Percentiles rank a stretch among this genome's conserved stretches.
These are phyloP conservation scores for Blastocystis sp. DNA, from an alignment of 352 stramenopile species.

Conservation along the genomic window DNA sequence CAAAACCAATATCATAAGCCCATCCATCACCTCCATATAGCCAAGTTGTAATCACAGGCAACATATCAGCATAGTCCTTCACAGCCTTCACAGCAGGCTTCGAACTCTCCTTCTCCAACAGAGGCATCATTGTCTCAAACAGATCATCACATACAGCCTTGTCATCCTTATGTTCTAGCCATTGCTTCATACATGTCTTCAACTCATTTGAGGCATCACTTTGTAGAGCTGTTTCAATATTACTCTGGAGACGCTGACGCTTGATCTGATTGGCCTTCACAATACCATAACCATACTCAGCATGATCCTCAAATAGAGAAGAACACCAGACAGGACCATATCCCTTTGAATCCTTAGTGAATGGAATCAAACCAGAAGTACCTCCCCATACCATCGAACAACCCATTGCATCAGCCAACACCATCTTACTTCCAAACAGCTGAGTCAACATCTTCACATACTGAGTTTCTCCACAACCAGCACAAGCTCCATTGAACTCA, in stretches of 20 bases:
- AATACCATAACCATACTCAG: no score
- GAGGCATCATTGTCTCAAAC: slow-evolving; percentile 66
- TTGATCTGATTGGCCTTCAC: slow-evolving; percentile 68
- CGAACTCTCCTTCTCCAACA: slow-evolving; percentile 59
- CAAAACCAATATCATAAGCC: slow-evolving; percentile 72
- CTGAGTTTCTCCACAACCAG: no score
- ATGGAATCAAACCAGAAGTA: slow-evolving; percentile 69
- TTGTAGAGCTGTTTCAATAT: slow-evolving; percentile 65
- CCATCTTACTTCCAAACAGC: slow-evolving; percentile 70
- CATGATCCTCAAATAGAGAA: slow-evolving; percentile 70
- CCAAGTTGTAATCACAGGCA: slow-evolving; percentile 71
- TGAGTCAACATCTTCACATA: no score
- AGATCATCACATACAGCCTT: slow-evolving; percentile 68
- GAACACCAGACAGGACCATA: slow-evolving; percentile 67
- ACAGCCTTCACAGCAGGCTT: slow-evolving; percentile 66
- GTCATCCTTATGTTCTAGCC: slow-evolving; percentile 70
- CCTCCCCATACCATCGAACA: slow-evolving; percentile 69
- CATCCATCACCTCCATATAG: slow-evolving; percentile 71
- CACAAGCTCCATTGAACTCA: no score
- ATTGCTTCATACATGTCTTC: slow-evolving; percentile 68
- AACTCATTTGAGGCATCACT: slow-evolving; percentile 65
- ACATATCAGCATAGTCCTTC: slow-evolving; percentile 69
- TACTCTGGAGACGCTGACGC: slow-evolving; percentile 66
- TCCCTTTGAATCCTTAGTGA: slow-evolving; percentile 66
- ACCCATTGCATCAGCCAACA: slow-evolving; percentile 71